phyloP scores from a whole-genome alignment of 208 protist genomes.

The Trypanosoma vivax region DNA sequence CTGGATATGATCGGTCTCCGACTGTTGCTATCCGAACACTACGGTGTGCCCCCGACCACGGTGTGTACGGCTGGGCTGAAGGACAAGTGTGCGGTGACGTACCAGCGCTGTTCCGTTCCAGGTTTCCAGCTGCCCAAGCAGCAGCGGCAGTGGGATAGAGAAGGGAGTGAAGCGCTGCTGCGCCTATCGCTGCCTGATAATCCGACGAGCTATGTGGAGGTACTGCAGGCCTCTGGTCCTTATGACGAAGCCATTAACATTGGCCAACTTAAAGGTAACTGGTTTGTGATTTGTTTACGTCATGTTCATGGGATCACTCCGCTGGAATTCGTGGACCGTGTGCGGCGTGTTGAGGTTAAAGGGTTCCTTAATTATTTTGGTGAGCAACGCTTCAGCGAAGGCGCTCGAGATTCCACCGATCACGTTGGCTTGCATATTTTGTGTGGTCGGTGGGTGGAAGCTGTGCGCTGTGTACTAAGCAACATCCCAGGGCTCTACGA shows the following conservation, averaged over 20 bases:
- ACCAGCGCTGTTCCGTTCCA: conserved; percentile 74
- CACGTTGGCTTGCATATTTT: conserved; percentile 78
- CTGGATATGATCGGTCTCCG: conserved; percentile 76
- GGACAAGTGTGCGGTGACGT: conserved; percentile 86
- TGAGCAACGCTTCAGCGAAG: conserved; percentile 90
- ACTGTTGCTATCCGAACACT: conserved; percentile 39
- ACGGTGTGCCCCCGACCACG: conserved; percentile 24
- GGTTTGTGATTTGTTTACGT: conserved; percentile 25
- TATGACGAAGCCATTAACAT: conserved; percentile 17
- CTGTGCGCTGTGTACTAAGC: conserved; percentile 25
- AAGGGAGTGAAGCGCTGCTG: not conserved
- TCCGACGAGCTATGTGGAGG: conserved; percentile 12
- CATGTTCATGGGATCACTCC: conserved; percentile 17
- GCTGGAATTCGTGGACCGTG: conserved; percentile 22
- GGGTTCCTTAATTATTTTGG: conserved; percentile 96
- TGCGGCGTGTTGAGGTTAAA: conserved; percentile 17
- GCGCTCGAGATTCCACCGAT: conserved; percentile 24
- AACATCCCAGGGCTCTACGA: conserved; percentile 30
- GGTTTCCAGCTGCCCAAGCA: conserved; percentile 4
- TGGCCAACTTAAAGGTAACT: conserved; percentile 32
- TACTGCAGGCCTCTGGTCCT: conserved; percentile 9
- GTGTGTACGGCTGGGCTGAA: conserved; percentile 90
- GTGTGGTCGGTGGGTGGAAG: conserved; percentile 38
- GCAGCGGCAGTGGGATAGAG: not conserved
- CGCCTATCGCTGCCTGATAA: conserved; percentile 7